Conservation (phyloP, 352 stramenopile genomes). For the Achlya hypogyna region DNA sequence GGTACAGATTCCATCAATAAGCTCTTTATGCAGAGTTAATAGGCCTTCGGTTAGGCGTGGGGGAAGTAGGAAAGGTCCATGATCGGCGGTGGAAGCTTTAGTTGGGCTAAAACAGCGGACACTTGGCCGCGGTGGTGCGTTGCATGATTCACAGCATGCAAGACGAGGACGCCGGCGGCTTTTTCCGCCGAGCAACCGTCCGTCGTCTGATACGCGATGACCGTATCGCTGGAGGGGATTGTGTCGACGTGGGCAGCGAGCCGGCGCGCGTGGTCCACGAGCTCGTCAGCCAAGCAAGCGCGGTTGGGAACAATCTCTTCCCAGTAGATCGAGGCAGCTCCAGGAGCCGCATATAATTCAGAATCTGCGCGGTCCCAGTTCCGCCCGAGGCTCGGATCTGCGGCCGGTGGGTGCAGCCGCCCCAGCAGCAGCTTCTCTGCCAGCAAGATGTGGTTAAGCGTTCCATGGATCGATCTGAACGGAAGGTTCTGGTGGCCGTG, state of each 20-base stretch:
- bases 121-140: constrained; percentile 2
- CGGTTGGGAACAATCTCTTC: background rate
- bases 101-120: background rate
- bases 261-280: too few relatives aligned
- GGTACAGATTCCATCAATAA: too few relatives aligned
- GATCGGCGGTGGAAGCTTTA: background rate
- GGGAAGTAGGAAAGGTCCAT: background rate
- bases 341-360: background rate
- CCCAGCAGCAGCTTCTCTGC: background rate
- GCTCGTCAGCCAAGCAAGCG: background rate
- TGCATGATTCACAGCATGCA: constrained; percentile 1
- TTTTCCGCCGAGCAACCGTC: background rate
- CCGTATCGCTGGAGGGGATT: background rate
- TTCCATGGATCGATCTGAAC: background rate
- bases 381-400: background rate
- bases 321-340: background rate
- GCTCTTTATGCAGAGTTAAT: too few relatives aligned
- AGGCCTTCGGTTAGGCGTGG: too few relatives aligned
- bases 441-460: background rate
- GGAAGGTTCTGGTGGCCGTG: background rate
- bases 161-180: background rate
- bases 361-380: background rate
- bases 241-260: too few relatives aligned
- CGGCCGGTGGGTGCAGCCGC: background rate
- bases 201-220: background rate